Base-by-base conservation (phyloP, 179 eudicot species). In the Beta macrorhiza region DNA sequence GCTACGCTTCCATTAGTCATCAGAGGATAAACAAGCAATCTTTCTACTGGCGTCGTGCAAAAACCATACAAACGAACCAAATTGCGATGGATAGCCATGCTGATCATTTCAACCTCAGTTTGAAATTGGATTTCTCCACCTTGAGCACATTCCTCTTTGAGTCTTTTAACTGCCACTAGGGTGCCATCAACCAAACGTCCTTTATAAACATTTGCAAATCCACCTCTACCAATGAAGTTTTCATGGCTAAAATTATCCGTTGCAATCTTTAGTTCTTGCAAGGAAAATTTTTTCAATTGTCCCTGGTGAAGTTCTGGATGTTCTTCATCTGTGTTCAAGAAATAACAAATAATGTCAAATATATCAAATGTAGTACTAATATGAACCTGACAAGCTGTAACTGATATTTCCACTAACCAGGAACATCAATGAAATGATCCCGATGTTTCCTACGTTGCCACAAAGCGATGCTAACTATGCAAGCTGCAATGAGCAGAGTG, bases 221-320 rank as follows among this genome's bases (percentile, higher is more conserved):
- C 88, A 77, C 88, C 88, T 83, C 82, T 80, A 73, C 88, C 88
- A 62, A 86, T 85, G 81, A 86, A 80, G 59, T 86, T 81, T 74
- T 81, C 77, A 61, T 73, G 76, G 84, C 88, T 83, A 74, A 86
- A 86, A 72, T 68, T 74, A 78, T 86, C 88, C 0, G 86, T 57
- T 59, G 88, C 88, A 77, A 86, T 83, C 67, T 85, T 82, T 61
- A 85, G 77, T 77, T 85, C 88, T 67, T 85, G 65, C 59, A 85
- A 49, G 79, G 88, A 80, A 64, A 83, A 85, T 25, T 80, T 83
- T 74, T 85, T 85, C 44, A 83, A 78, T 64, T 86, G 88, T 64
- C 87, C 87, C 17, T 80, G 62, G 73, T 82, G 79, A 65, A 85
- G 83, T 45, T 82, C 83, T 45, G 86, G 88, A 74, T 80, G 82